Base-by-base conservation (phyloP, 164 flowering plant genomes). In the Echeveria elegans region DNA sequence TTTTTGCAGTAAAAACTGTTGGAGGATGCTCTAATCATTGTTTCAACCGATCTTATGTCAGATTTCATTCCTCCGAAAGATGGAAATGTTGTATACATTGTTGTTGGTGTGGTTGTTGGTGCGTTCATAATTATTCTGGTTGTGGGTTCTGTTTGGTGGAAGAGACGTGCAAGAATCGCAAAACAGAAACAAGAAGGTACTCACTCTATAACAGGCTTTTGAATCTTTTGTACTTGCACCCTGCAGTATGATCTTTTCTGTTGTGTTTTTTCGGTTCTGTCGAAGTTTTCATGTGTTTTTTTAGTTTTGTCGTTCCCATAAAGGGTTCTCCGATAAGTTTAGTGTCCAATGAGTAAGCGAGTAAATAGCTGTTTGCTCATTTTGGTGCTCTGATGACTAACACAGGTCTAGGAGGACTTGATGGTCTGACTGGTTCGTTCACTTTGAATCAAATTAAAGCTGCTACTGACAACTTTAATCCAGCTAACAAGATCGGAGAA, bases 401-500 rank as follows among this genome's bases (percentile, higher is more conserved):
- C 4, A 58, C 78, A 79, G 85, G 71, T 60, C 64, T 73, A 11
- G 58, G 66, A 63, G 82, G 72, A 12, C 50, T 76, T 11, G 81
- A 82, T 52, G 24, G 73, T 36, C 84, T 77, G 56, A 73, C 77
- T 1, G 84, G 84, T 41, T 75, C 72, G 32, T 86, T 81, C 66
- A 77, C 87, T 30, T 70, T 84, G 40, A 80, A 71, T 50, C 88
- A 84, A 71, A 82, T 84, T 7, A 82, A 76, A 75, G 80, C 77
- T 37, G 85, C 87, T 26, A 86, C 88, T 0, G 70, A 76, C 59
- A 72, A 84, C 72, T 86, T 86, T 64, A 76, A 82, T 74, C 18
- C 73, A 31, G 72, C 71, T 45, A 84, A 86, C 66, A 86, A 86
- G 71, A 77, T 86, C 31, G 90, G 90, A 29, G 86, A 86, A 81